Base-by-base conservation (phyloP, 2,329 filamentous ascomycete species). In the Talaromyces rugulosus region DNA sequence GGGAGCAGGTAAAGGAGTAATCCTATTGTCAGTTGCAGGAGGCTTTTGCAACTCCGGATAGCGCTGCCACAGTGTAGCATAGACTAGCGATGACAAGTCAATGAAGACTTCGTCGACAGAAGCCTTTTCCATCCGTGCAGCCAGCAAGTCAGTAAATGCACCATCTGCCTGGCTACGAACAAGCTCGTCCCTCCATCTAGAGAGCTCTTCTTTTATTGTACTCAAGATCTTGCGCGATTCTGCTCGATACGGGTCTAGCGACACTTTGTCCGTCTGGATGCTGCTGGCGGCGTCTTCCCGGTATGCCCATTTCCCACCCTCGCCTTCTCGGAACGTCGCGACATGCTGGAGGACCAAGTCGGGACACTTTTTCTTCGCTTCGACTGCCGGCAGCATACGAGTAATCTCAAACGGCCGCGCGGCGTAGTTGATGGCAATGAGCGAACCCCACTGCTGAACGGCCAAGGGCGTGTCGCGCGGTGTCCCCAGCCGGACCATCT, bases 401-500 rank as follows among this genome's bases (percentile, higher is more conserved):
- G 82, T 89, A 59, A 99, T 87, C 2, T 91, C 92, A 69, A 86
- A 93, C 8, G 85, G 84, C 16, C 95, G 87, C 5, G 94, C 93
- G 2, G 95, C 87, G 72, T 99, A 99, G 78, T 99, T 99, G 75
- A 99, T 87, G 3, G 95, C 95, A 72, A 99, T 99, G 28, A 99
- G 82, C 8, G 90, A 92, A 75, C 96, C 90, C 90, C 91, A 98
- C 81, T 98, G 94, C 72, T 96, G 93, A 23, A 99, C 95, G 0
- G 92, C 95, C 28, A 99, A 84, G 9, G 95, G 95, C 66, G 87
- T 85, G 62, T 92, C 85, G 64, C 91, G 87, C 14, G 89, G 80
- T 11, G 90, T 80, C 12, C 87, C 88, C 52, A 98, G 82, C 7
- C 95, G 87, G 9, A 96, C 87, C 84, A 93, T 96, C 78, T 99